These are phyloP conservation scores for Pseudopediastrum boryanum DNA, from an alignment of 139 green algal species.

Conservation along the genomic window DNA sequence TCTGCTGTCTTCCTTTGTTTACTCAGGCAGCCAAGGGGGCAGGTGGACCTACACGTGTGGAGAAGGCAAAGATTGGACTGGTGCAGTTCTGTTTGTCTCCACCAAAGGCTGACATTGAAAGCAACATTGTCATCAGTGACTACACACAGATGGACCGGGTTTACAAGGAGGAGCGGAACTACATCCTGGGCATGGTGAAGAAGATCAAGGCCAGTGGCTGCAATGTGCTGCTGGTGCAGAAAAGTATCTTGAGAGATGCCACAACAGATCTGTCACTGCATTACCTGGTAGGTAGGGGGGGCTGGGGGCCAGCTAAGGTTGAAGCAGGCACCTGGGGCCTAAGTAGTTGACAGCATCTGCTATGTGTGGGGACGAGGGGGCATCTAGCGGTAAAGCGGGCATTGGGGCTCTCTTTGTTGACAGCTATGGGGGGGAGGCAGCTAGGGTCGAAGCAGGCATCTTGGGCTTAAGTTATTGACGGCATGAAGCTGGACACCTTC, in stretches of 20 bases:
- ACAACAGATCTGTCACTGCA: constrained; percentile 97
- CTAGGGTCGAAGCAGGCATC: no score
- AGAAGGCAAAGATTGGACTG: constrained; percentile 96
- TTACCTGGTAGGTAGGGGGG: constrained; percentile 82
- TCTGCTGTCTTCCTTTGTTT: no score
- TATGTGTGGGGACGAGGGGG: no score
- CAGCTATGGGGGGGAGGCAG: no score
- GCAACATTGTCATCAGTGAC: constrained; percentile 95
- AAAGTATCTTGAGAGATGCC: constrained; percentile 96
- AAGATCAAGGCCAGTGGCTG: constrained; percentile 89
- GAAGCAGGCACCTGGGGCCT: no score
- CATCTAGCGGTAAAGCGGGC: no score
- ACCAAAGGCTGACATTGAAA: constrained; percentile 99
- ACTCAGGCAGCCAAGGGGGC: constrained; percentile 75
- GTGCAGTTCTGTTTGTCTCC: constrained; percentile 96
- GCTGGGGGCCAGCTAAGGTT: no score
- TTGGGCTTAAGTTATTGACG: no score
- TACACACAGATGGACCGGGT: constrained; percentile 92
- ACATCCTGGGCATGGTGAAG: constrained; percentile 98
- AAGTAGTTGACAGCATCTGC: no score
- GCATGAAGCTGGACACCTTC: no score
- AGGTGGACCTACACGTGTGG: constrained; percentile 87
- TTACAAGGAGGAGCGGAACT: constrained; percentile 97
- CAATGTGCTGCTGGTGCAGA: constrained; percentile 99
- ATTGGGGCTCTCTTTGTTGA: no score